Percentiles rank a stretch among this genome's conserved stretches.
These are phyloP conservation scores for Thelonectria olida DNA, from an alignment of 2,329 filamentous ascomycete genomes.

Conservation along the genomic window DNA sequence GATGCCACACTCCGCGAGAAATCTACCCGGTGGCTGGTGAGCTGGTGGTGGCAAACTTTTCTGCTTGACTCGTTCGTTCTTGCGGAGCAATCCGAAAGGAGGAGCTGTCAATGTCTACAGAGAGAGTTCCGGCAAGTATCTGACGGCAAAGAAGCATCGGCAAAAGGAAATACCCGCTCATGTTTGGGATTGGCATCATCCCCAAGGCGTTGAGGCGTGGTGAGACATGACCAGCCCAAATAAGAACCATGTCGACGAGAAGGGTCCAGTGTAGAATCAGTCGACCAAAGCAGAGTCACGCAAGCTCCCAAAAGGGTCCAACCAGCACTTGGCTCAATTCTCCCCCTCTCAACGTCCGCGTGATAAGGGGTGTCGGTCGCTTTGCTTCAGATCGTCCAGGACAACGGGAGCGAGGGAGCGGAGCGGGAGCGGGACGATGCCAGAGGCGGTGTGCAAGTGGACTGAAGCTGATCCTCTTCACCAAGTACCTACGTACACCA, in stretches of 20 bases:
- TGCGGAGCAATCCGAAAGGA: constrained; percentile 25
- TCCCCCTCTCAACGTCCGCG: constrained; percentile 17
- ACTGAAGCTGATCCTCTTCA: constrained; percentile 29
- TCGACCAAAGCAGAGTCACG: constrained; percentile 13
- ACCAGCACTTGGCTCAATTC: neutral
- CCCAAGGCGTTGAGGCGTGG: neutral
- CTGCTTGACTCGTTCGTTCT: constrained; percentile 27
- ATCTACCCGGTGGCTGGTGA: constrained; percentile 33
- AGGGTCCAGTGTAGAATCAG: constrained; percentile 10
- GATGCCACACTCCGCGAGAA: constrained; percentile 22
- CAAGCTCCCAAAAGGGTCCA: constrained; percentile 1
- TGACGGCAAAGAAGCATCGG: neutral
- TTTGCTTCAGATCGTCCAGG: constrained; percentile 30
- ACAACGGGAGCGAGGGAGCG: constrained; percentile 39
- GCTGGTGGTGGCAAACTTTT: constrained; percentile 36
- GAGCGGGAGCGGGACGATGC: constrained; percentile 39
- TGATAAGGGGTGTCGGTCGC: constrained; percentile 9
- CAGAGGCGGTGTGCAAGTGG: constrained; percentile 40
- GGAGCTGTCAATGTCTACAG: neutral
- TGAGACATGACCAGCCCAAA: constrained; percentile 24
- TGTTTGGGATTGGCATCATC: constrained; percentile 7
- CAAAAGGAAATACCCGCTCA: neutral
- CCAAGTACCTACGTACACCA: neutral
- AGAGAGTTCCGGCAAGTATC: neutral
- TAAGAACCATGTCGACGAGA: constrained; percentile 10